phyloP scores from a whole-genome alignment of 108 stramenopile genomes.

The Aurantiochytrium sp. region DNA sequence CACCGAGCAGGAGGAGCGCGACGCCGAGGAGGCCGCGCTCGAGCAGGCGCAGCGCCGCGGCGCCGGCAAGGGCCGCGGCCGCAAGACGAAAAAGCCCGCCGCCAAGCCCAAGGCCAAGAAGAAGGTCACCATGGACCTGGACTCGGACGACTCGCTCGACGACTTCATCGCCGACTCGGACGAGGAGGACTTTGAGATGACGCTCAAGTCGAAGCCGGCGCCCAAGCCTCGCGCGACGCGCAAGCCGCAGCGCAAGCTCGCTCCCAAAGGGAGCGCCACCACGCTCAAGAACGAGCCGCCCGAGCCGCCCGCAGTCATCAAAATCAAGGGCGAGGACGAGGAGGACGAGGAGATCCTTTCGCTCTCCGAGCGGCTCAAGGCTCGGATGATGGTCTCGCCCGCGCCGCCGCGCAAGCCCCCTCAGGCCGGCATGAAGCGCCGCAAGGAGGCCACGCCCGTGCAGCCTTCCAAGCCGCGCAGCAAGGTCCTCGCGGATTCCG shows the following conservation, averaged over 20 bases:
- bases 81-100: conserved; percentile 39
- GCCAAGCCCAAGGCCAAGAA: conserved; percentile 34
- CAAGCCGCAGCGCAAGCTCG: conserved; percentile 4
- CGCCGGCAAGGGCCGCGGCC: conserved; percentile 23
- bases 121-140: conserved; percentile 31
- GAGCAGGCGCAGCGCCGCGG: background rate
- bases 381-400: conserved; percentile 25
- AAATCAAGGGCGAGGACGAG: background rate
- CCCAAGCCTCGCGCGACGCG: conserved; percentile 34
- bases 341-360: conserved; percentile 34
- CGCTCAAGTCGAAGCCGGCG: conserved; percentile 31
- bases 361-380: conserved; percentile 29
- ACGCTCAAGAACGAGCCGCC: too few relatives aligned
- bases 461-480: background rate
- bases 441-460: conserved; percentile 15
- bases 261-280: background rate
- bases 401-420: background rate
- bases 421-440: background rate
- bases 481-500: background rate
- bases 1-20: conserved; percentile 63
- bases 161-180: conserved; percentile 37
- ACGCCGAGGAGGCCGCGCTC: conserved; percentile 50
- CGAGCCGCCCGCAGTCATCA: background rate
- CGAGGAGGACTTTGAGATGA: conserved; percentile 24
- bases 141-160: conserved; percentile 37